phyloP scores from a whole-genome alignment of 805 yeast species.

The Candida sithepensis region DNA sequence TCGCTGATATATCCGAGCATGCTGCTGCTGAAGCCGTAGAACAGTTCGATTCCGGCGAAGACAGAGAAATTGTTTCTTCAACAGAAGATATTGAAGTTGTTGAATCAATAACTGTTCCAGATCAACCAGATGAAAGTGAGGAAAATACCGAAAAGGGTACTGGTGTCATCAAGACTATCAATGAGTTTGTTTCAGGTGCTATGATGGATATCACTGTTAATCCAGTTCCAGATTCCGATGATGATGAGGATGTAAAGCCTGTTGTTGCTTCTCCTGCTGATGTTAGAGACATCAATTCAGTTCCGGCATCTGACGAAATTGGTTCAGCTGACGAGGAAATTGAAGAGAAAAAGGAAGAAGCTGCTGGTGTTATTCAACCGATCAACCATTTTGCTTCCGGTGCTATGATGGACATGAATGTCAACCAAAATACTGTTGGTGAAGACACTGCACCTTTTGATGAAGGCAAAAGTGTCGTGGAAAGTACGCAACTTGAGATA shows the following conservation, averaged over 20 bases:
- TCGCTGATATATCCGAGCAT: no score
- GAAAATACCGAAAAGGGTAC: no score
- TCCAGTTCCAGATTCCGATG: not conserved
- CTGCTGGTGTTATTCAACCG: not conserved
- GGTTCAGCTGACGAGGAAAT: not conserved
- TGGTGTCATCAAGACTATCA: not conserved
- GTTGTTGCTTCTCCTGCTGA: not conserved
- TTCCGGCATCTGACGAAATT: no score
- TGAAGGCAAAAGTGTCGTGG: not conserved
- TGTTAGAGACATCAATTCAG: no score
- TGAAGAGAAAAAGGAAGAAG: not conserved
- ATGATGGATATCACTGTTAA: slow-evolving; percentile 1
- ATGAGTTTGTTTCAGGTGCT: not conserved
- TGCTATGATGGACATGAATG: slow-evolving; percentile 1
- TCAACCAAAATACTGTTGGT: not conserved
- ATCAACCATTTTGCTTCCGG: not conserved
- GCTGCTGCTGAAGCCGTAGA: no score
- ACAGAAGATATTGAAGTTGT: no score
- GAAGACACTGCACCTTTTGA: not conserved
- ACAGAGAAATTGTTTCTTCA: no score
- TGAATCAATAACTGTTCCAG: not conserved
- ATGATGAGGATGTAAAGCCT: not conserved
- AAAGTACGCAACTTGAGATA: not conserved
- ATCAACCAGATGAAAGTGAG: not conserved
- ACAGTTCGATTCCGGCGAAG: no score